Evolutionary conservation across 257 asterid genomes (phyloP), one percentile per base, ranked within the genome.

Genomic region (Nicotiana paniculata): DNA sequence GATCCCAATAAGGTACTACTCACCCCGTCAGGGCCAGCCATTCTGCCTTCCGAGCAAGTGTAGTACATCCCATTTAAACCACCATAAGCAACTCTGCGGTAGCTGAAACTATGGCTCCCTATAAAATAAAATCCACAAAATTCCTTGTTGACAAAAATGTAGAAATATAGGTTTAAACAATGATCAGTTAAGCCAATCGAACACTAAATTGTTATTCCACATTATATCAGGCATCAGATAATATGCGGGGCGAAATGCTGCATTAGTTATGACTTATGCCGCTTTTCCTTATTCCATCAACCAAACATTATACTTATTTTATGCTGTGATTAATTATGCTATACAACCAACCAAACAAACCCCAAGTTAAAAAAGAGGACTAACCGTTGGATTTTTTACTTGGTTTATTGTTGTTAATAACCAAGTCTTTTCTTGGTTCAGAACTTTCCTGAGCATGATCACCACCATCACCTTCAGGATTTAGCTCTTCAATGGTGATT

Each of bases 21-120:
- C 85, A 95, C 98, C 90, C 96, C 98, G 81, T 93, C 97, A 83
- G 85, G 89, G 55, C 97, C 96, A 13, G 72, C 58, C 89, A 91
- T 85, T 85, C 81, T 90, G 85, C 97, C 92, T 35, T 90, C 89
- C 0, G 97, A 89, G 65, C 92, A 89, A 79, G 92, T 81, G 82
- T 92, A 92, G 81, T 89, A 86, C 64, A 82, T 72, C 66, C 98
- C 98, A 79, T 91, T 85, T 3, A 59, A 80, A 77, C 96, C 96
- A 65, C 96, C 98, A 81, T 89, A 92, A 3, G 93, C 88, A 0
- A 90, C 91, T 81, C 93, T 88, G 77, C 86, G 90, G 85, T 80
- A 95, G 83, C 92, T 87, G 79, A 82, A 86, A 67, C 86, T 88
- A 81, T 89, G 91, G 35, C 33, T 24, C 80, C 92, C 98, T 92